phyloP scores from a whole-genome alignment of 768 basidiomycete genomes.

The Russula emetica region DNA sequence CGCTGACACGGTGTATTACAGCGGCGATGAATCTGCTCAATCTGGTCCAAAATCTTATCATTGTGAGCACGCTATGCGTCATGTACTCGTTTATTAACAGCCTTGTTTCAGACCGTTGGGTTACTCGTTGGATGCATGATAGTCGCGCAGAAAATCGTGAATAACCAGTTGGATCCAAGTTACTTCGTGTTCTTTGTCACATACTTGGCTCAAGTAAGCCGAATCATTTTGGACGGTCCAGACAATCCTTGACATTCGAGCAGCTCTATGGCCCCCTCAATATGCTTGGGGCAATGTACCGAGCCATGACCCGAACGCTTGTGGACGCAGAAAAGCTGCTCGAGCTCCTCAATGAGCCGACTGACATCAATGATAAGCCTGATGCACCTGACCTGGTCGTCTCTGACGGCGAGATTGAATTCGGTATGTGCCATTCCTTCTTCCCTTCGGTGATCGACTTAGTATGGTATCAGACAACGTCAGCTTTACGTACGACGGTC shows the following conservation, averaged over 20 bases:
- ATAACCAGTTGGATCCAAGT: conserved; percentile 47
- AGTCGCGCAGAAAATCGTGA: conserved; percentile 64
- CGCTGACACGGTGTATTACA: conserved; percentile 30
- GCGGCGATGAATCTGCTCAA: conserved; percentile 72
- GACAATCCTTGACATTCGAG: conserved; percentile 13
- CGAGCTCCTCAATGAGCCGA: conserved; percentile 73
- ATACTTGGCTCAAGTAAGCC: conserved; percentile 69
- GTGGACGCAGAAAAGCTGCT: conserved; percentile 84
- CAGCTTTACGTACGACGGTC: conserved; percentile 76
- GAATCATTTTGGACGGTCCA: neutral
- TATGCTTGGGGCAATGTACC: conserved; percentile 75
- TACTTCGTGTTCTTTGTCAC: conserved; percentile 78
- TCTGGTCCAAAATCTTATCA: conserved; percentile 76
- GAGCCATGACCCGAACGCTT: conserved; percentile 67
- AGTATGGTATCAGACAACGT: conserved; percentile 60
- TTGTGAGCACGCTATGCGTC: conserved; percentile 42
- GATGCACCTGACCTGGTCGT: conserved; percentile 70
- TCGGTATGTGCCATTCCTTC: conserved; percentile 49
- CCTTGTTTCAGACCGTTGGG: conserved; percentile 54
- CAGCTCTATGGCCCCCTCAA: conserved; percentile 72
- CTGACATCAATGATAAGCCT: conserved; percentile 78
- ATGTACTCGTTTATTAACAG: neutral
- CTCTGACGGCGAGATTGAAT: conserved; percentile 76
- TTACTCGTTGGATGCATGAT: conserved; percentile 79
- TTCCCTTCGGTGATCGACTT: neutral